phyloP scores from a whole-genome alignment of 495 filamentous ascomycete species.

The Trichoderma asperelloides region DNA sequence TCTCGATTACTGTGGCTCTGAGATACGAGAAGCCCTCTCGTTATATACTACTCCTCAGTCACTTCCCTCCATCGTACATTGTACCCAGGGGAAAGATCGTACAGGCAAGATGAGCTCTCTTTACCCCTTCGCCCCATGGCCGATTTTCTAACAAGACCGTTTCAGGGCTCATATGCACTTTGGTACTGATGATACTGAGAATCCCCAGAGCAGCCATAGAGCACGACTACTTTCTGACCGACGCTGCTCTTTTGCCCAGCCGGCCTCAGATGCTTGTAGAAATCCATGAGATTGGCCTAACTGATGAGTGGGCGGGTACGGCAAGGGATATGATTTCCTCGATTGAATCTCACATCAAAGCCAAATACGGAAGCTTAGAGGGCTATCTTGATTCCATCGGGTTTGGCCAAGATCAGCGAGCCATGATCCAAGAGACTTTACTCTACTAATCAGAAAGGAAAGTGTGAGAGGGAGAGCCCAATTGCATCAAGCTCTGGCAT shows the following conservation, averaged over 20 bases:
- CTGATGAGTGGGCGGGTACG: slow-evolving; percentile 58
- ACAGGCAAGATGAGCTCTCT: slow-evolving; percentile 43
- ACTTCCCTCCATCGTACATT: slow-evolving; percentile 64
- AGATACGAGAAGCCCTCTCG: slow-evolving; percentile 47
- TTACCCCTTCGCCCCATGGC: not conserved
- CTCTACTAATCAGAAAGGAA: slow-evolving; percentile 12
- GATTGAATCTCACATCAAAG: slow-evolving; percentile 41
- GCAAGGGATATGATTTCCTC: slow-evolving; percentile 45
- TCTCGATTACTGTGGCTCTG: slow-evolving; percentile 50
- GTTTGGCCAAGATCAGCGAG: slow-evolving; percentile 32
- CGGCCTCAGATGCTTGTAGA: slow-evolving; percentile 55
- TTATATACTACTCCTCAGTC: slow-evolving; percentile 23
- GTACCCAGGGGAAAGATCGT: slow-evolving; percentile 83
- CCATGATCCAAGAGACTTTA: slow-evolving; percentile 15
- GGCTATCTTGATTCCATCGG: slow-evolving; percentile 54
- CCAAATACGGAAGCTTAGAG: slow-evolving; percentile 50
- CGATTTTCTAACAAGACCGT: not conserved
- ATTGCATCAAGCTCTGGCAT: not conserved
- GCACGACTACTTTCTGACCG: slow-evolving; percentile 56
- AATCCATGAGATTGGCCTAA: slow-evolving; percentile 57
- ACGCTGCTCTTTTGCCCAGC: slow-evolving; percentile 49
- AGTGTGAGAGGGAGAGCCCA: too few relatives aligned
- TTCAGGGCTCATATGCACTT: slow-evolving; percentile 44
- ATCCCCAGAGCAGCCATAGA: slow-evolving; percentile 48
- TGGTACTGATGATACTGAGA: slow-evolving; percentile 50